Evolutionary conservation across 2,329 filamentous ascomycete species (phyloP).

Genomic region (Macrophomina tecta): DNA sequence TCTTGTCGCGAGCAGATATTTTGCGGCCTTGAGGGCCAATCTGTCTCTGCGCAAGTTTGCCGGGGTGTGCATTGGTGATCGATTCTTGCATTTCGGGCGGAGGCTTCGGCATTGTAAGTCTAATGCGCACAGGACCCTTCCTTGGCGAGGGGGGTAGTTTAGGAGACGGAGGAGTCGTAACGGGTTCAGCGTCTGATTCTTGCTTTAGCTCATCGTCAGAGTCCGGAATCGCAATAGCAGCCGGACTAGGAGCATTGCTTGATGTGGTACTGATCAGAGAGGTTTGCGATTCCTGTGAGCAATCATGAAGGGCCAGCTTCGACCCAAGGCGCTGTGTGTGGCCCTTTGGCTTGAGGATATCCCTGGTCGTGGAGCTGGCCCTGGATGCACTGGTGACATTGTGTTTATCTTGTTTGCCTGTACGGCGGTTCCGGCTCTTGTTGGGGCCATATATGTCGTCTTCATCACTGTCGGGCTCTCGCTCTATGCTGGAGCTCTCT

Average conservation of each 20-base stretch:
- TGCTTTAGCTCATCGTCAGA: slow-evolving; percentile 17
- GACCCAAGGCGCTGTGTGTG: slow-evolving; percentile 9
- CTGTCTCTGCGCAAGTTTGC: slow-evolving; percentile 40
- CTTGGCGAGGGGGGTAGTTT: slow-evolving; percentile 14
- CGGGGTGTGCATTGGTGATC: slow-evolving; percentile 3
- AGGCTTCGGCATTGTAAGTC: slow-evolving; percentile 37
- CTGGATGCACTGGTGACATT: slow-evolving; percentile 19
- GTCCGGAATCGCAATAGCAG: slow-evolving; percentile 5
- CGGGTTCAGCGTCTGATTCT: slow-evolving; percentile 14
- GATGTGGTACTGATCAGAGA: neutral
- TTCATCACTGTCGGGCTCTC: slow-evolving; percentile 59
- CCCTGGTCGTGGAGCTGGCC: slow-evolving; percentile 8
- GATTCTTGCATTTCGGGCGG: slow-evolving; percentile 41
- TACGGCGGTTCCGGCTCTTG: slow-evolving; percentile 42
- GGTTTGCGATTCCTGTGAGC: neutral
- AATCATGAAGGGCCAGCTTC: slow-evolving; percentile 3
- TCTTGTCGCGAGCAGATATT: slow-evolving; percentile 43
- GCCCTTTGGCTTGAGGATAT: slow-evolving; percentile 18
- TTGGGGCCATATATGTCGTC: slow-evolving; percentile 55
- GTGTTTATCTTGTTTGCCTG: neutral
- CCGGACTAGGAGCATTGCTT: neutral
- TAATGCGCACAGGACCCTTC: slow-evolving; percentile 24
- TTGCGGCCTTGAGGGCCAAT: slow-evolving; percentile 38
- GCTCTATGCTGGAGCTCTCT: slow-evolving; percentile 57
- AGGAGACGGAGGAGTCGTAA: slow-evolving; percentile 2